These are phyloP conservation scores for Lodderomyces beijingensis DNA, from an alignment of 1,139 yeast species.

Conservation along the genomic window DNA sequence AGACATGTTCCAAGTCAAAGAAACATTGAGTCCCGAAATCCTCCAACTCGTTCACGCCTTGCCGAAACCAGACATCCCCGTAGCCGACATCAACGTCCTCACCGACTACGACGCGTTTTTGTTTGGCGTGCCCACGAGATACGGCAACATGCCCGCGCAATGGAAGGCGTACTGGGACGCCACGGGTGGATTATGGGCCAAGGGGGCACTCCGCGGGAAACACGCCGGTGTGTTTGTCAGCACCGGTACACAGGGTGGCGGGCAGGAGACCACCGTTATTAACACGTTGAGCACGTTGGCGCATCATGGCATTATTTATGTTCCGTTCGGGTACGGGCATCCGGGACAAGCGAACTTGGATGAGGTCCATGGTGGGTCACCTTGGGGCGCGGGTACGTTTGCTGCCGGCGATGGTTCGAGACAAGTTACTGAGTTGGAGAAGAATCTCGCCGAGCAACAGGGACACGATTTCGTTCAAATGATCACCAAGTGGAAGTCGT, in stretches of 20 bases:
- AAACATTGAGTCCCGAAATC: conserved; percentile 27
- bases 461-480: conserved; percentile 29
- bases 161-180: conserved; percentile 37
- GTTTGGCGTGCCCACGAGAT: conserved; percentile 39
- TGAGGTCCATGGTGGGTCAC: conserved; percentile 37
- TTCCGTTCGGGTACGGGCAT: conserved; percentile 36
- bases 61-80: conserved; percentile 25
- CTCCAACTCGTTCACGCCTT: conserved; percentile 32
- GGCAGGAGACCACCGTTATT: conserved; percentile 36
- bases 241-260: conserved; percentile 37
- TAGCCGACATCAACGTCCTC: conserved; percentile 30
- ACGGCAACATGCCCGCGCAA: conserved; percentile 37
- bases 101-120: conserved; percentile 32
- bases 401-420: conserved; percentile 38
- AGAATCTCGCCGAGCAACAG: conserved; percentile 30
- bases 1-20: conserved; percentile 34
- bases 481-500: conserved; percentile 5
- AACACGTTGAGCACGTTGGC: conserved; percentile 29
- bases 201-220: conserved; percentile 33
- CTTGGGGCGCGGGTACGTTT: conserved; percentile 41
- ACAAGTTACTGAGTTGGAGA: conserved; percentile 29
- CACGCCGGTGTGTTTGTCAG: conserved; percentile 35
- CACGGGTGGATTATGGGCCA: conserved; percentile 38
- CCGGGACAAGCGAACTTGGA: conserved; percentile 24
- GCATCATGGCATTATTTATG: conserved; percentile 36